Evolutionary conservation across 495 filamentous ascomycete species (phyloP).

Genomic region (Oleoguttula mirabilis): DNA sequence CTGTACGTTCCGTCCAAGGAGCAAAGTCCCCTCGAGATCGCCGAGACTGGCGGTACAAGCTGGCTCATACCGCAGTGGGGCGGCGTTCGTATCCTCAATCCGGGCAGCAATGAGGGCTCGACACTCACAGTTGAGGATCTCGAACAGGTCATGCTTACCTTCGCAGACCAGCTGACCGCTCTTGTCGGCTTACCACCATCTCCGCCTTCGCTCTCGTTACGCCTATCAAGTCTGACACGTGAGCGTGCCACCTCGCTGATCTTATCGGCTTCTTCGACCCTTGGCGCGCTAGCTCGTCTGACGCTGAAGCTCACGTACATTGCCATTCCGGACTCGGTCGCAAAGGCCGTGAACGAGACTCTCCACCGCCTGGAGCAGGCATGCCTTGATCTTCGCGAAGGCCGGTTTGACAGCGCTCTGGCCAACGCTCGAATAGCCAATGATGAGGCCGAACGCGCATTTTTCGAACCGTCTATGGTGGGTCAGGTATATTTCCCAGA

Average conservation of each 20-base stretch:
- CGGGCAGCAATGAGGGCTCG: constrained; percentile 27
- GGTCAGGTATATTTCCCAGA: constrained; percentile 96
- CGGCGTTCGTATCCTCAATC: constrained; percentile 71
- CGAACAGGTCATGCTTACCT: constrained; percentile 69
- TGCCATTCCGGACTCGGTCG: constrained; percentile 75
- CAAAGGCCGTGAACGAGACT: constrained; percentile 70
- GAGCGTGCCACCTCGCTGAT: constrained; percentile 77
- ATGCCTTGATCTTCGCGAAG: constrained; percentile 58
- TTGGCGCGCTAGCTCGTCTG: constrained; percentile 82
- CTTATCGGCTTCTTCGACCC: constrained; percentile 80
- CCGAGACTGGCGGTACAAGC: constrained; percentile 62
- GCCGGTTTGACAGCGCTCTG: constrained; percentile 53
- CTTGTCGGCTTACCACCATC: constrained; percentile 77
- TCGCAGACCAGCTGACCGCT: constrained; percentile 82
- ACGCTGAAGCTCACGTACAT: constrained; percentile 78
- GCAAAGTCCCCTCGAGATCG: constrained; percentile 53
- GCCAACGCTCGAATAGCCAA: constrained; percentile 75
- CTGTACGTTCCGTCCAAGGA: constrained; percentile 60
- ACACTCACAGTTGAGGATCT: constrained; percentile 48
- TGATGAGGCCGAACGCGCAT: constrained; percentile 79
- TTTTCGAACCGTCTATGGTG: constrained; percentile 99
- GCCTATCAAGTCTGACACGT: constrained; percentile 70
- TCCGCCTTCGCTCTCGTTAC: constrained; percentile 66
- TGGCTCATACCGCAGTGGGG: constrained; percentile 98
- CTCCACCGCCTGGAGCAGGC: constrained; percentile 61